Base-by-base conservation (phyloP, 805 yeast genomes). In the Suhomyces faveliae region DNA sequence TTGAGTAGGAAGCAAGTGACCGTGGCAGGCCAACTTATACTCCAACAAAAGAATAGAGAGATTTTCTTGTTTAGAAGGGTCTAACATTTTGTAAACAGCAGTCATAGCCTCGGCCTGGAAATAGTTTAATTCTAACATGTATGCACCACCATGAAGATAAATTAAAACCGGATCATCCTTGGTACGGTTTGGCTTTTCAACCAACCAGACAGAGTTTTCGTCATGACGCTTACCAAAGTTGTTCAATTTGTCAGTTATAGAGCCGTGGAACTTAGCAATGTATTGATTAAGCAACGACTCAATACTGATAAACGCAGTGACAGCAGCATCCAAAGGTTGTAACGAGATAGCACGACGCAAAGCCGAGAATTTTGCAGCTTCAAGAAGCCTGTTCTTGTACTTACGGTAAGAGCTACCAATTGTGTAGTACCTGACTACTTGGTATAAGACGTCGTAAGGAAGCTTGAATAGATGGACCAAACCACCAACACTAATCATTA, bases 121-220 rank as follows among this genome's bases (percentile, higher is more conserved):
- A 55, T 1, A 68, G 66, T 9, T 48, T 11, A 68, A 59, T 37
- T 68, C 67, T 38, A 67, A 51, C 42, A 59, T 64, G 53, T 59
- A 71, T 5, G 73, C 73, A 2, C 77, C 77, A 11, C 77, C 76
- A 50, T 72, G 77, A 8, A 59, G 50, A 40, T 59, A 72, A 15
- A 71, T 50, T 9, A 72, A 45, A 33, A 68, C 56, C 17, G 71
- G 70, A 45, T 64, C 71, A 1, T 46, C 47, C 2, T 58, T 47
- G 5, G 54, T 54, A 39, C 59, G 54, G 30, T 54, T 54, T 8
- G 60, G 60, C 43, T 61, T 62, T 46, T 62, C 63, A 5, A 56
- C 67, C 9, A 71, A 49, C 76, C 76, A 72, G 37, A 56, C 49
- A 15, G 68, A 59, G 45, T 66, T 57, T 10, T 52, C 51, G 49